Evolutionary conservation across 306 rosid species (phyloP), one percentile per base, ranked within the genome.

Genomic region (Malus fusca): DNA sequence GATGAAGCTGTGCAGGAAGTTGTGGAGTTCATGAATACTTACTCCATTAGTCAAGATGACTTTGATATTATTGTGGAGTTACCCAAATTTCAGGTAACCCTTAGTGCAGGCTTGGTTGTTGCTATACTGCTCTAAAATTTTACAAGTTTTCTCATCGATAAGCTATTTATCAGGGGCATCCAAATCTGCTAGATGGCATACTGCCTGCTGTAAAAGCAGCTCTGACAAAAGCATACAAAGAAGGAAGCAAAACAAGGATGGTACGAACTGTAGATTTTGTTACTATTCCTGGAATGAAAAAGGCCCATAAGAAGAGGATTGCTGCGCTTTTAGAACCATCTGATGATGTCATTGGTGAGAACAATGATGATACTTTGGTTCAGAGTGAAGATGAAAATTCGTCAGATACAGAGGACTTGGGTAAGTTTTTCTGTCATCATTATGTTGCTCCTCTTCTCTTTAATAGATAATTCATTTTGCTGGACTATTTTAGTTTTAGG

Each of bases 141-240:
- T 21, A 44, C 3, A 3, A 21, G 67, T 79, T 86, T 56, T 64
- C 43, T 19, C 62, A 52, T 66, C 44, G 26, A 48, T 70, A 11
- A 18, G 58, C 53, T 77, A 30, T 84, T 75, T 75, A 59, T 79
- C 87, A 95, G 99, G 99, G 89, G 53, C 89, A 81, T 74, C 88
- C 90, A 75, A 91, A 92, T 90, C 96, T 91, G 0, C 83, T 95
- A 72, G 93, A 91, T 37, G 97, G 97, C 48, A 78, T 92, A 58
- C 81, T 64, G 60, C 88, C 92, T 58, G 87, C 96, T 14, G 90
- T 92, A 65, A 92, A 95, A 75, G 84, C 93, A 75, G 93, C 98
- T 69, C 82, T 92, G 72, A 92, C 99, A 59, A 95, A 86, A 85
- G 96, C 96, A 73, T 92, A 95, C 84, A 95, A 95, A 83, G 98